Conservation (phyloP, 495 filamentous ascomycete genomes). For the Tricharina praecox region DNA sequence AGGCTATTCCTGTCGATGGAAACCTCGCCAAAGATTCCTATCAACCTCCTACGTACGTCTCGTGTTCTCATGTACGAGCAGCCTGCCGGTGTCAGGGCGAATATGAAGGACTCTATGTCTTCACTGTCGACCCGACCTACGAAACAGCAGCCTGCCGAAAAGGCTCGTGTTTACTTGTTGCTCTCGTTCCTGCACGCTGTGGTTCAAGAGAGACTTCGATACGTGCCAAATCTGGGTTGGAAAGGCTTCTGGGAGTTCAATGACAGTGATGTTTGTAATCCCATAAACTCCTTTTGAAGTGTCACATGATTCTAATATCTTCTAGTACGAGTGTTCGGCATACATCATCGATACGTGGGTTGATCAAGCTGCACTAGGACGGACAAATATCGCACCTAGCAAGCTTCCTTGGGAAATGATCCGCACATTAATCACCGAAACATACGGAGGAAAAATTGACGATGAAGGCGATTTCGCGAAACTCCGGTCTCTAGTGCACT, state of each 20-base stretch:
- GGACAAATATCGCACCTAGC: conserved; percentile 78
- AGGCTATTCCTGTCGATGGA: conserved; percentile 96
- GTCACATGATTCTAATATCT: background rate
- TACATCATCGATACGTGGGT: conserved; percentile 95
- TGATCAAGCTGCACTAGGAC: conserved; percentile 57
- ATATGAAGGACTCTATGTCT: conserved; percentile 95
- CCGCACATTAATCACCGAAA: conserved; percentile 75
- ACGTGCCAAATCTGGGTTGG: conserved; percentile 89
- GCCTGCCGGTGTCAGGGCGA: conserved; percentile 85
- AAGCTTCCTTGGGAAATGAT: conserved; percentile 98
- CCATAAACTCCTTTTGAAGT: background rate
- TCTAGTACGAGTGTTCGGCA: conserved; percentile 86
- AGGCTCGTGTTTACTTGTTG: conserved; percentile 75
- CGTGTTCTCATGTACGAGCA: conserved; percentile 96
- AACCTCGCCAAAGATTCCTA: conserved; percentile 86
- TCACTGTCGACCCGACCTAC: conserved; percentile 55
- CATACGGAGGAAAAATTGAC: conserved; percentile 96
- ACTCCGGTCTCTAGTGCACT: conserved; percentile 52
- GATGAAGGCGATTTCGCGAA: conserved; percentile 68
- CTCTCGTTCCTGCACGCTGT: conserved; percentile 93
- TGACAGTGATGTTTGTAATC: conserved; percentile 78
- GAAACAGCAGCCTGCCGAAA: conserved; percentile 71
- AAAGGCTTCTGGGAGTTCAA: conserved; percentile 99
- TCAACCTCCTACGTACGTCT: conserved; percentile 84
- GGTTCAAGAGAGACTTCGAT: conserved; percentile 85